Evolutionary conservation across 192 early-diverging fungal species (phyloP).

Genomic region (Rhizophlyctis rosea): DNA sequence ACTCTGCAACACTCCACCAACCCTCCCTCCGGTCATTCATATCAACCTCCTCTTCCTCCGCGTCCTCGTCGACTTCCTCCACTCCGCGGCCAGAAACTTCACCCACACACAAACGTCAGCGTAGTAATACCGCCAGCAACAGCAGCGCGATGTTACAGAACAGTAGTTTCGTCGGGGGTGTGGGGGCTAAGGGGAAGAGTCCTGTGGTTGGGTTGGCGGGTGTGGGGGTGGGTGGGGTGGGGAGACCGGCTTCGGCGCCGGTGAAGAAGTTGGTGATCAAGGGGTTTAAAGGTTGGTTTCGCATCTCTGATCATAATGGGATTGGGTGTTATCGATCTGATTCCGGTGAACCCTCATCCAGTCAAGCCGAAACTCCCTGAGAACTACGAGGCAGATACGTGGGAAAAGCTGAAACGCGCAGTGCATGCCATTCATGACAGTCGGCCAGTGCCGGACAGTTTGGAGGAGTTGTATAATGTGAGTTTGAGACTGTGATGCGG

Average conservation of each 20-base stretch:
- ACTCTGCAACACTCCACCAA: too few species aligned
- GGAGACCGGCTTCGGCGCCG: slow-evolving; percentile 1
- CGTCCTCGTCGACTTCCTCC: too few species aligned
- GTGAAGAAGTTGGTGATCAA: slow-evolving; percentile 61
- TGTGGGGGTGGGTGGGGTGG: too few species aligned
- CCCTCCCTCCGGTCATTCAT: too few species aligned
- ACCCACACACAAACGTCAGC: too few species aligned
- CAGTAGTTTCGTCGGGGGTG: too few species aligned
- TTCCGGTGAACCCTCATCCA: slow-evolving; percentile 9
- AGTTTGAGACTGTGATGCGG: background rate
- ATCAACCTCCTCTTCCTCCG: too few species aligned
- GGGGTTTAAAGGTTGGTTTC: slow-evolving; percentile 54
- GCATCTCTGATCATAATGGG: background rate
- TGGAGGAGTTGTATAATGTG: slow-evolving; percentile 81
- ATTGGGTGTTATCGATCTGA: background rate
- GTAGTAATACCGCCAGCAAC: too few species aligned
- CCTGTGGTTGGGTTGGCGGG: too few species aligned
- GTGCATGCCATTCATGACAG: slow-evolving; percentile 70
- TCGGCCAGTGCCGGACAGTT: slow-evolving; percentile 59
- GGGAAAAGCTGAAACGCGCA: slow-evolving; percentile 61
- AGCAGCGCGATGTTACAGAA: too few species aligned
- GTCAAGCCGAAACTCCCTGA: slow-evolving; percentile 56
- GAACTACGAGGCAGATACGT: slow-evolving; percentile 64
- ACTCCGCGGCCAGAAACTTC: too few species aligned
- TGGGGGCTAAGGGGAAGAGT: too few species aligned